Base-by-base conservation (phyloP, 169 alveolate species). In the Sarcocystis neurona region DNA sequence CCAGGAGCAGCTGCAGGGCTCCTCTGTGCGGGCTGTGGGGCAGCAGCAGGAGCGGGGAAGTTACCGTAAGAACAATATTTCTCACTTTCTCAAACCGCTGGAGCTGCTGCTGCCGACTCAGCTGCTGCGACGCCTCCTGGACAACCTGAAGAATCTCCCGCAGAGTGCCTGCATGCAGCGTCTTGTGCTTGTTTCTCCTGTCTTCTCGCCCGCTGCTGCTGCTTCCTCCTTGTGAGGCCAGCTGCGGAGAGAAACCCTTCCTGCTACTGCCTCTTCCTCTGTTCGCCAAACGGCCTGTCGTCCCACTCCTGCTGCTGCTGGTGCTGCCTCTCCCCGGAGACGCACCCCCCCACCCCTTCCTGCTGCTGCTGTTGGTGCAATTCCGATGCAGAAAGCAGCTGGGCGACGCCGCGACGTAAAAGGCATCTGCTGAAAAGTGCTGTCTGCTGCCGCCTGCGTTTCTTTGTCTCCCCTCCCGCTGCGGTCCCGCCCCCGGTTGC, bases 301-400 rank as follows among this genome's bases (percentile, higher is more conserved):
- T 27, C 27, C 12, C 30, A 47, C 44, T 79, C 74, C 70, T 79
- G 86, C 37, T 79, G 86, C 68, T 79, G 74, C 70, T 79, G 86
- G n/a, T 79, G 68, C 86, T 79, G 86, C 10, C 30, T 10, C 41
- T 47, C 68, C 43, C n/a, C n/a, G n/a, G n/a, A n/a, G n/a, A n/a
- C n/a, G n/a, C n/a, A n/a, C n/a, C n/a, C n/a, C n/a, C n/a, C n/a
- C n/a, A n/a, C n/a, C n/a, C n/a, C n/a, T n/a, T n/a, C n/a, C n/a
- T n/a, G n/a, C n/a, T 37, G 63, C 63, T 53, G 63, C 63, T 53
- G 63, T 20, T 53, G 63, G 30, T 53, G 63, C 63, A 53, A 12
- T 53, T 53, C 30, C 63, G 20, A 10, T 53, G 10, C 30, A 10
- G 63, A 53, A 53, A 53, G 86, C 27, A 10, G 86, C 68, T 8